A percentile compares a stretch with the other conserved stretches of the same genome.
Conservation (phyloP, 129 eudicot genomes). For the Ambrosia trifida region DNA sequence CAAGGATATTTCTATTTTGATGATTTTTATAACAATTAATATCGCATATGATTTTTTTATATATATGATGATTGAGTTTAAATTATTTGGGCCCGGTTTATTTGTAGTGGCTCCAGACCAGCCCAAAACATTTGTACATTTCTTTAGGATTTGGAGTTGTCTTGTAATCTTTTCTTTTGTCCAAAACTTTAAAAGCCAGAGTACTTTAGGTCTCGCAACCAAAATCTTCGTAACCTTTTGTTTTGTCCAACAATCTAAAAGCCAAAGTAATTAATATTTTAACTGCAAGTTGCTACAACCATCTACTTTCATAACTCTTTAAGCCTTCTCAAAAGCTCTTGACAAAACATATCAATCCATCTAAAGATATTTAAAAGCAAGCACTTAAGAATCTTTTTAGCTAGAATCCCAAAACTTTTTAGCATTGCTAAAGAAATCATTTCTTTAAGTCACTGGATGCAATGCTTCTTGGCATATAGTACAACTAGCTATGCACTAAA, state of each 20-base stretch:
- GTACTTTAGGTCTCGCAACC: too few relatives aligned
- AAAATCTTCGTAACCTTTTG: neutral
- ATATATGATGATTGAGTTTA: too few relatives aligned
- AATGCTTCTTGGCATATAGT: slow-evolving; percentile 12
- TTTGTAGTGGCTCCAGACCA: too few relatives aligned
- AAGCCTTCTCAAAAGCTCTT: slow-evolving; percentile 19
- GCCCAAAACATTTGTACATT: too few relatives aligned
- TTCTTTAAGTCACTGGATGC: slow-evolving; percentile 1
- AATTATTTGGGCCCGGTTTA: too few relatives aligned
- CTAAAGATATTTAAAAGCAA: slow-evolving; percentile 18
- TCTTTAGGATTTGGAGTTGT: too few relatives aligned
- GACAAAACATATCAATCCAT: slow-evolving; percentile 6
- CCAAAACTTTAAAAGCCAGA: too few relatives aligned
- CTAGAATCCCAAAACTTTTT: neutral
- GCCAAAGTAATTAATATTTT: neutral
- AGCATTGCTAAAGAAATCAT: neutral
- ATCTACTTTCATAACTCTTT: slow-evolving; percentile 14
- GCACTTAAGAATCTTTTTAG: neutral
- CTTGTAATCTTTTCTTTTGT: too few relatives aligned
- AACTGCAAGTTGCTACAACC: slow-evolving; percentile 17
- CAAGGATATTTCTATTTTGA: too few relatives aligned
- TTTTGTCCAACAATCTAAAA: neutral
- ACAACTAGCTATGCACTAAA: slow-evolving; percentile 19
- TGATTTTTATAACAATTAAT: too few relatives aligned
- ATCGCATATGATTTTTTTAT: too few relatives aligned